phyloP scores from a whole-genome alignment of 768 basidiomycete species.

The Lactifluus piperatus region DNA sequence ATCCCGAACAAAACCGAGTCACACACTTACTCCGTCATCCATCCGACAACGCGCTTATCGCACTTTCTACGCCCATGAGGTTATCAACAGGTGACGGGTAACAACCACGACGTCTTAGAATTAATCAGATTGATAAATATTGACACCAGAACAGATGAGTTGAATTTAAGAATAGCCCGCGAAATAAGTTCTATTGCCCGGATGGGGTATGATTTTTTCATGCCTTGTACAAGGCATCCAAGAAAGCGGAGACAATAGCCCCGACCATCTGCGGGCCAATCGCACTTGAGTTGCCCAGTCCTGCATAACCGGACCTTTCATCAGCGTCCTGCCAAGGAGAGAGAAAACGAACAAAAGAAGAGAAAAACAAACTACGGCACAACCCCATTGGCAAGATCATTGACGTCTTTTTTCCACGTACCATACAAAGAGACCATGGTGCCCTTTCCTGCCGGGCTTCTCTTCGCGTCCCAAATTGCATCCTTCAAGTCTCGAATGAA shows the following conservation, averaged over 20 bases:
- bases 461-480: slow-evolving; percentile 62
- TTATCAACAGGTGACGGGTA: neutral
- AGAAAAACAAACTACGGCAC: neutral
- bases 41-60: no score
- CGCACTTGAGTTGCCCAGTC: slow-evolving; percentile 20
- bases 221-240: slow-evolving; percentile 19
- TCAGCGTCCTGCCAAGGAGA: neutral
- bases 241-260: slow-evolving; percentile 11
- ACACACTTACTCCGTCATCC: no score
- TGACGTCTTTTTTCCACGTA: slow-evolving; percentile 29
- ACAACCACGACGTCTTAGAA: neutral
- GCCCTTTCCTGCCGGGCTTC: slow-evolving; percentile 59
- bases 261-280: slow-evolving; percentile 20
- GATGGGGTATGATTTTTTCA: slow-evolving; percentile 1
- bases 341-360: neutral
- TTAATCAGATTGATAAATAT: neutral
- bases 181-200: neutral
- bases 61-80: neutral
- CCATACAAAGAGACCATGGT: slow-evolving; percentile 91
- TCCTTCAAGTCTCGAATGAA: slow-evolving; percentile 82
- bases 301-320: neutral
- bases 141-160: neutral
- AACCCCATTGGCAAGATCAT: neutral
- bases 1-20: neutral
- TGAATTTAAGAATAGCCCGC: neutral